Conservation (phyloP, 306 rosid genomes). For the Canavalia ensiformis region DNA sequence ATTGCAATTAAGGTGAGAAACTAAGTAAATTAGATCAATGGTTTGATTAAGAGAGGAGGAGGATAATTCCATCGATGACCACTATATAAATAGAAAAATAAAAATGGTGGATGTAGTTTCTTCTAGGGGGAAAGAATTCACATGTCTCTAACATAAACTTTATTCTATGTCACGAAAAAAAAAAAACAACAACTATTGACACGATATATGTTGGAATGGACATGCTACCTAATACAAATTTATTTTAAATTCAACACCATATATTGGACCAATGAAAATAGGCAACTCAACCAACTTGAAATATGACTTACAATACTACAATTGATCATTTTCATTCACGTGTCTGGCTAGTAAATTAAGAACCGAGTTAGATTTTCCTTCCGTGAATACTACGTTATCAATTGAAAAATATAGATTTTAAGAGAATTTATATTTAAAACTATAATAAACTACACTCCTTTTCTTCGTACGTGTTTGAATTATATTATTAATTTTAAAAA, state of each 20-base stretch:
- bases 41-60: neutral
- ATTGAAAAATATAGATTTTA: neutral
- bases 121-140: neutral
- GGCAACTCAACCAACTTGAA: conserved; percentile 18
- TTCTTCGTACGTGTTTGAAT: neutral
- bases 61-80: neutral
- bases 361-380: neutral
- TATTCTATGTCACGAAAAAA: neutral
- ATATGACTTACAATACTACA: neutral
- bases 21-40: neutral
- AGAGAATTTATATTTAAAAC: neutral
- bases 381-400: neutral
- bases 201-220: neutral
- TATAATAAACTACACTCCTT: neutral
- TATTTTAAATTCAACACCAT: neutral
- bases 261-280: neutral
- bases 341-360: neutral
- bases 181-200: neutral
- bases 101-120: neutral
- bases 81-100: neutral
- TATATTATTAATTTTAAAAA: neutral
- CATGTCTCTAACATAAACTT: neutral
- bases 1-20: neutral
- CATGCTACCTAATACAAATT: neutral
- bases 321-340: neutral